Base-by-base conservation (phyloP, 2,329 filamentous ascomycete genomes). In the Emydomyces testavorans region DNA sequence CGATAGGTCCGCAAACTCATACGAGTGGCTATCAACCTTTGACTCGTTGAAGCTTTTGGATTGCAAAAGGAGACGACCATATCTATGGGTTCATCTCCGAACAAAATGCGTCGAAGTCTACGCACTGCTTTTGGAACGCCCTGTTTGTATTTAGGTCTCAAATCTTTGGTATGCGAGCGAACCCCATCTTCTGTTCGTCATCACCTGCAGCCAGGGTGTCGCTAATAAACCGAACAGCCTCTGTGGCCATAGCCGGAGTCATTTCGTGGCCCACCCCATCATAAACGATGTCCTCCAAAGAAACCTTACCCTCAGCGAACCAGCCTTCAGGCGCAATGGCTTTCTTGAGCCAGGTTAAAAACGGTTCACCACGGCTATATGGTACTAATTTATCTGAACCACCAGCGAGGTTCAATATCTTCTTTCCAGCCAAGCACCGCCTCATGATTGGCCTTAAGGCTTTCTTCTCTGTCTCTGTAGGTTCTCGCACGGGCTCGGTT, bases 371-470 rank as follows among this genome's bases (percentile, higher is more conserved):
- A 5, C 72, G 71, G 7, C 67, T 65, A 56, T 80, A 78, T 4
- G 77, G 77, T 11, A 82, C 79, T 13, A 82, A 60, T 52, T 78
- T 78, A 57, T 82, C 79, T 1, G 65, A 65, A 1, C 69, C 74
- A 15, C 76, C 77, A 20, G 71, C 70, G 20, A 79, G 51, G 52
- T 71, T 72, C 37, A 79, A 53, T 18, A 79, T 71, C 36, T 66
- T 68, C 60, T 78, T 79, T 0, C 75, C 75, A 2, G 60, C 62
- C n/a, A 73, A 52, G 37, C 57, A 61, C 4, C 56, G 57, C 4
- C 62, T 62, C 42, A 78, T 57, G 6, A 71, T 49, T 2, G 73
- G 68, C 8, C 65, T 58, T 23, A 76, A 52, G 6, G 59, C 57
- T 34, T 64, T 55, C 54, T 70, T 65, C 53, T 77, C 72, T 3